Base-by-base conservation (phyloP, 2,329 filamentous ascomycete genomes). In the Colletotrichum tamarilloi region DNA sequence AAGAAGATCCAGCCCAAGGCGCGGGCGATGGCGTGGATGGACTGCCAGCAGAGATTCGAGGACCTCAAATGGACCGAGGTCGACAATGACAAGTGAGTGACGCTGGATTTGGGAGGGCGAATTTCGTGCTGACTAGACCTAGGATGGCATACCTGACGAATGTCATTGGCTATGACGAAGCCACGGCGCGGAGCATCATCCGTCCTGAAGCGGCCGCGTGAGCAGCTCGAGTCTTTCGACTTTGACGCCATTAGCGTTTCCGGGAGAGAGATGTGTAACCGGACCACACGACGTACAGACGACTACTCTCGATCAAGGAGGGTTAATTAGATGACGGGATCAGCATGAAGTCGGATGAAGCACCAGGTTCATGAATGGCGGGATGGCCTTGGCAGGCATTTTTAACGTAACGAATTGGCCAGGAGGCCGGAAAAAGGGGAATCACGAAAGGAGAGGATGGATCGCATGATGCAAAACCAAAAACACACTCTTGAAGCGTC, bases 1-100 rank as follows among this genome's bases (percentile, higher is more conserved):
- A 99, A 98, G 86, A 94, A 90, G 22, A 92, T 98, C 42, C 89
- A 92, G 74, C 87, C 90, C 6, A 89, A 90, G 77, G 88, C 90
- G 79, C 89, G 94, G 75, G 90, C 89, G 1, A 82, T 85, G 32
- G 89, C 90, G 19, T 94, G 92, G 92, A 92, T 94, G 78, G 88
- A 91, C 77, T 94, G 93, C 80, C 91, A 94, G 81, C 87, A 92
- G 76, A 89, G 91, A 75, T 96, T 97, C 82, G 91, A 94, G 78
- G 89, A 90, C 74, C 88, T 95, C 79, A 92, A 92, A 83, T 87
- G 89, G 79, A 87, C 89, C 79, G 89, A 95, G 80, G 89, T 90
- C 57, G 88, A 87, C 64, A 91, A 93, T 77, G 93, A 95, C 77
- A 96, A 94, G 95, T 98, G 84, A 89, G 92, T 89, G 6, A 14